These are phyloP conservation scores for Melaleuca alternifolia DNA, from an alignment of 345 rosid species.

Conservation along the genomic window DNA sequence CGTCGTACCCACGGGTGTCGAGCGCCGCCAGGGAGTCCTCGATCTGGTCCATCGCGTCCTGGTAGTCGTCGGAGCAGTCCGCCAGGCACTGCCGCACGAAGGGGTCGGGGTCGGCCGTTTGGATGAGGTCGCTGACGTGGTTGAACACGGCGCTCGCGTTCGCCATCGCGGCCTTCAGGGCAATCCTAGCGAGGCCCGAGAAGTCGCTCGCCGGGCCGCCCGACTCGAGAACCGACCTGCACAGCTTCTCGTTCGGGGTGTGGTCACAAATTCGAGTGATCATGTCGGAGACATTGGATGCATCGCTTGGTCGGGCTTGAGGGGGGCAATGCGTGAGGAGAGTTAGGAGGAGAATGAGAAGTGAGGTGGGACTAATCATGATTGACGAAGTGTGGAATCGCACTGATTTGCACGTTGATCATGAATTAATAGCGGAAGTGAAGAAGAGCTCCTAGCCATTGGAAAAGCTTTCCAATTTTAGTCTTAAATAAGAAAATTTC, in stretches of 20 bases:
- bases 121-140: neutral
- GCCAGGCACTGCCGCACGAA: conserved; percentile 1
- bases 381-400: neutral
- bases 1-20: neutral
- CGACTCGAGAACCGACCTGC: neutral
- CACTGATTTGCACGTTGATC: neutral
- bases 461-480: neutral
- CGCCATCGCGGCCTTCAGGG: neutral
- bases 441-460: neutral
- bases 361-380: neutral
- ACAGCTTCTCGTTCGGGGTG: neutral
- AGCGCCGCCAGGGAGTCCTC: conserved; percentile 7
- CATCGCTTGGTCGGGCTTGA: neutral
- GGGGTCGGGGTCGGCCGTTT: neutral
- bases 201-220: neutral
- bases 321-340: neutral
- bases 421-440: neutral
- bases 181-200: neutral
- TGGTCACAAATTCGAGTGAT: neutral
- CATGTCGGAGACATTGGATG: neutral
- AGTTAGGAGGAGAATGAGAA: neutral
- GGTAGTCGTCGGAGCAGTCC: conserved; percentile 9
- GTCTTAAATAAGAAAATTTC: neutral
- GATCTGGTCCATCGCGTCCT: conserved; percentile 6
- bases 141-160: neutral